Evolutionary conservation across 352 stramenopile genomes (phyloP).

Genomic region (Aphanomyces astaci): DNA sequence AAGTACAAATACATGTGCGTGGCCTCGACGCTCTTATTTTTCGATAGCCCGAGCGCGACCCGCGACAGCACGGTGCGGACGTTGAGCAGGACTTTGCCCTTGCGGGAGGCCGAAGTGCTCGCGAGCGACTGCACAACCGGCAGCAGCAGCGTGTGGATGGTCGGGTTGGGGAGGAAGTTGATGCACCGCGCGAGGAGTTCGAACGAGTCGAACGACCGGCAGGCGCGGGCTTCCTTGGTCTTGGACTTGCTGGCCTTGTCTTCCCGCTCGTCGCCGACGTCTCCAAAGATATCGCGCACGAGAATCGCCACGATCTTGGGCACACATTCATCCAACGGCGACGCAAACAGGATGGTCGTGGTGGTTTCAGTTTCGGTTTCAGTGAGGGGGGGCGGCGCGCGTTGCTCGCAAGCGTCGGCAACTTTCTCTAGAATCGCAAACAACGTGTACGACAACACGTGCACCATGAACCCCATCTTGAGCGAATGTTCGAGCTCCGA

Average conservation of each 20-base stretch:
- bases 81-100: conserved; percentile 35
- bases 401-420: conserved; percentile 45
- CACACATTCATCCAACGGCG: conserved; percentile 67
- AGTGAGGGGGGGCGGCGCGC: conserved; percentile 32
- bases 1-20: conserved; percentile 82
- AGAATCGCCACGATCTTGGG: conserved; percentile 77
- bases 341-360: conserved; percentile 39
- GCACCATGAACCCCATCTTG: conserved; percentile 76
- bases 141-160: conserved; percentile 68
- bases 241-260: conserved; percentile 70
- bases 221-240: conserved; percentile 80
- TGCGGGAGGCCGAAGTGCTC: conserved; percentile 43
- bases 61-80: conserved; percentile 74
- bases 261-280: conserved; percentile 47
- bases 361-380: conserved; percentile 26
- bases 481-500: conserved; percentile 78
- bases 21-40: conserved; percentile 73
- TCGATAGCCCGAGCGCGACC: conserved; percentile 64
- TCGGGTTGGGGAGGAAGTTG: conserved; percentile 72
- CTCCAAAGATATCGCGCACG: conserved; percentile 73
- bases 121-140: conserved; percentile 72
- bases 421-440: conserved; percentile 78
- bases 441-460: conserved; percentile 82
- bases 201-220: conserved; percentile 61
- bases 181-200: conserved; percentile 74